Conservation (phyloP, 257 asterid species). For the Gentiana macrophylla region DNA sequence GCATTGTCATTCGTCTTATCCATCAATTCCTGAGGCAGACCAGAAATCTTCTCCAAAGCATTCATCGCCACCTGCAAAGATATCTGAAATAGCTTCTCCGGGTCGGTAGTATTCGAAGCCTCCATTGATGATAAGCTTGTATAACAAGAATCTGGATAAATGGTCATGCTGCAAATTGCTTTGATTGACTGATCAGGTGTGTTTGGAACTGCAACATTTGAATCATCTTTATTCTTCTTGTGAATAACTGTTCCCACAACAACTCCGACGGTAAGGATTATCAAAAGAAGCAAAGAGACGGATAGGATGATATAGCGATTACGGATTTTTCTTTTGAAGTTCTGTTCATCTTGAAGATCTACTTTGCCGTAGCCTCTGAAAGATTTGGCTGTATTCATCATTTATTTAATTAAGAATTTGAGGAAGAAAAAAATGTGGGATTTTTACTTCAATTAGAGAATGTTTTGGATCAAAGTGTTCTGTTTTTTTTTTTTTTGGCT, state of each 20-base stretch:
- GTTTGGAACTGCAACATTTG: slow-evolving; percentile 7
- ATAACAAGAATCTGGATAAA: slow-evolving; percentile 38
- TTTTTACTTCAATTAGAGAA: too few species aligned
- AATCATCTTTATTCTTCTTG: slow-evolving; percentile 17
- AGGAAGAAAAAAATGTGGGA: too few species aligned
- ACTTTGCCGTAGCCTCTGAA: slow-evolving; percentile 83
- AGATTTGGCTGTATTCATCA: slow-evolving; percentile 57
- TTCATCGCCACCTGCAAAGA: slow-evolving; percentile 34
- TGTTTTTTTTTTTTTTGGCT: too few species aligned
- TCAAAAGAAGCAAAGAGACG: slow-evolving; percentile 29
- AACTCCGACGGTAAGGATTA: slow-evolving; percentile 31
- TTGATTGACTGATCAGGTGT: slow-evolving; percentile 31
- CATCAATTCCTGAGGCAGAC: slow-evolving; percentile 25
- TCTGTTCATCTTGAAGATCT: slow-evolving; percentile 44
- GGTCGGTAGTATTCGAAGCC: slow-evolving; percentile 37
- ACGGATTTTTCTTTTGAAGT: slow-evolving; percentile 48
- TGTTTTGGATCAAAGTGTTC: too few species aligned
- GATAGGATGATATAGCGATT: slow-evolving; percentile 39
- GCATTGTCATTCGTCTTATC: slow-evolving; percentile 16
- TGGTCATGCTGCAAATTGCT: slow-evolving; percentile 56
- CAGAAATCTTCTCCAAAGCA: slow-evolving; percentile 29
- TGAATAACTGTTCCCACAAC: slow-evolving; percentile 50
- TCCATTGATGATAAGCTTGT: slow-evolving; percentile 21
- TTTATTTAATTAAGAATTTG: neutral
- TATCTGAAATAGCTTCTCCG: slow-evolving; percentile 38